Evolutionary conservation across 2,329 filamentous ascomycete genomes (phyloP), one percentile per base, ranked within the genome.

Genomic region (Pseudonectria foliicola): DNA sequence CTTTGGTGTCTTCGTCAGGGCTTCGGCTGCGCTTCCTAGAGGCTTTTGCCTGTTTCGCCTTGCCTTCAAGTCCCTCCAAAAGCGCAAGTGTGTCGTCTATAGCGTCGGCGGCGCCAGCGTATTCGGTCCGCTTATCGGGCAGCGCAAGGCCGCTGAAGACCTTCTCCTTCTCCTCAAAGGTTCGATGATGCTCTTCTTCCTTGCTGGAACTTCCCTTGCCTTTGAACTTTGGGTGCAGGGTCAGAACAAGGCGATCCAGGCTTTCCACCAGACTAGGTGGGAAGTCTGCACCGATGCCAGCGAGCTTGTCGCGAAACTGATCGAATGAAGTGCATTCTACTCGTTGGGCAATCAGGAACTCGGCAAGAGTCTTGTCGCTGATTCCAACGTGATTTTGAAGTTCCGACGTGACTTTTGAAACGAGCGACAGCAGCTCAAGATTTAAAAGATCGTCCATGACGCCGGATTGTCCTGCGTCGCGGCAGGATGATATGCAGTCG

Each of bases 291-390:
- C 84, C 85, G 62, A 93, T 80, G 21, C 71, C 76, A 47, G 81
- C 76, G 46, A 96, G 71, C 55, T 78, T 78, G 46, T 70, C 67
- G 64, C 84, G 84, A 67, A 96, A 98, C 18, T 84, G 80, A 34
- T 72, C 62, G 37, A 85, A 69, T 18, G 73, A 74, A 33, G 70
- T 72, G 66, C 80, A 84, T 72, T 89, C 77, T 57, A 82, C 64
- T 52, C 94, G 86, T 57, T 95, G 84, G 42, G 85, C 85, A 55
- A 98, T 95, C 53, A 98, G 79, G 57, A 95, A 98, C 62, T 98
- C 92, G 49, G 92, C 89, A 16, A 98, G 78, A 5, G 87, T 95
- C 63, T 94, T 95, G 64, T 98, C 89, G 57, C 77, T 84, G 51
- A 95, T 79, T 37, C 89, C 87, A 40, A 96, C 65, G 63, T 98